Evolutionary conservation across 345 rosid genomes (phyloP), one percentile per base, ranked within the genome.

Genomic region (Pistacia atlantica): DNA sequence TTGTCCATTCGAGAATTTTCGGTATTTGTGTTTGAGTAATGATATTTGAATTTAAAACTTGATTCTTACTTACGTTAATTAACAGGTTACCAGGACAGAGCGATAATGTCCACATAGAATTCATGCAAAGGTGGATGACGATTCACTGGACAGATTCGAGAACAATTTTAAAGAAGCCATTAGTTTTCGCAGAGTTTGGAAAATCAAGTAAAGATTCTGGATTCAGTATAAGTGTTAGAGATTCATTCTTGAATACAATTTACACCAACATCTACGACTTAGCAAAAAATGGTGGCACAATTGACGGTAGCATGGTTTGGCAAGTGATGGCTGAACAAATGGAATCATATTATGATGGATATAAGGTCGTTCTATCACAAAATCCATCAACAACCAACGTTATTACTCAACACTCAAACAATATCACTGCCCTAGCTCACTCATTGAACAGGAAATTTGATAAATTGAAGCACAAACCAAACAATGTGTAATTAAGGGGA

Each of bases 271-370:
- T 88, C 37, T 79, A 79, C 72, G 46, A 28, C 14, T 58, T 80
- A 0, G 87, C 87, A 1, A 81, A 65, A 7, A 73, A 8, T 7
- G 82, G 86, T 22, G 87, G 87, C 37, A 65, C 80, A n/a, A 12
- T 81, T 13, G 85, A 77, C 0, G 89, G 88, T 1, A 88, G 85
- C 28, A 49, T 88, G 85, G 78, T 88, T 28, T 88, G 89, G 91
- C 89, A 88, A 59, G 52, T 88, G 5, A 13, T 84, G 80, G 85
- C 80, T 8, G 71, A 80, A 33, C 84, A 81, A 16, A 82, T 84
- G 88, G 83, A 79, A 0, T 61, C 84, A 5, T 86, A 65, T 45
- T 22, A 49, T 6, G 88, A 88, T 74, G 89, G 89, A 6, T 83
- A 86, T 52, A 83, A 83, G 79, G 81, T 86, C 17, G 82, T 81